Evolutionary conservation across 148 eudicot species (phyloP), one percentile per base, ranked within the genome.

Genomic region (Agrostemma githago): DNA sequence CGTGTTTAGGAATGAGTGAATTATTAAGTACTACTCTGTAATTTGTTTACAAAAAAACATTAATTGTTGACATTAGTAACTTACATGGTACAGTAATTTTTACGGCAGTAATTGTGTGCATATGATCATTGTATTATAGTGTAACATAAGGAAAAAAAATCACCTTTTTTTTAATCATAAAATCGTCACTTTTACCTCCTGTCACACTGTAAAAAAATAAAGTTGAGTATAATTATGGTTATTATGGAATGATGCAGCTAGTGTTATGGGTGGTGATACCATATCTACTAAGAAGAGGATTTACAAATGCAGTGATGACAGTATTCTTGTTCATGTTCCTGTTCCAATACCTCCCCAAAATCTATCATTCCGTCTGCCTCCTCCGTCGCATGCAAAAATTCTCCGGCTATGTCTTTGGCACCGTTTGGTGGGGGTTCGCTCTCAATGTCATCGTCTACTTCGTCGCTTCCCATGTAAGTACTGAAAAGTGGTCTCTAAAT

Each of bases 371-470:
- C 0, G 86, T 95, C 6, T 87, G 90, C 78, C 87, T 90, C 46
- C 84, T 95, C 59, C 88, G 97, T 4, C 94, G 97, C 4, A 92
- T 95, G 99, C 97, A 95, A 66, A 83, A 88, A 17, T 75, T 88
- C 61, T 90, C 97, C 9, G 96, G 93, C 72, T 89, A 92, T 64
- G 90, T 95, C 9, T 95, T 92, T 65, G 96, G 99, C 0, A 90
- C 97, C 15, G 84, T 95, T 76, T 95, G 99, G 99, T 95, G 99
- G 99, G 99, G 97, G 3, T 90, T 95, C 39, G 97, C 96, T 38
- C 97, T 95, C 70, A 95, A 95, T 71, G 68, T 95, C 85, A 90
- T 95, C 40, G 99, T 94, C 16, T 95, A 95, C 46, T 95, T 90
- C 34, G 97, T 95, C 34, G 97, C 93, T 12, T 85, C 98, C 3